Percentiles rank a stretch among this genome's conserved stretches.
Conservation (phyloP, 2,329 filamentous ascomycete genomes). For the Aureobasidium sp. region DNA sequence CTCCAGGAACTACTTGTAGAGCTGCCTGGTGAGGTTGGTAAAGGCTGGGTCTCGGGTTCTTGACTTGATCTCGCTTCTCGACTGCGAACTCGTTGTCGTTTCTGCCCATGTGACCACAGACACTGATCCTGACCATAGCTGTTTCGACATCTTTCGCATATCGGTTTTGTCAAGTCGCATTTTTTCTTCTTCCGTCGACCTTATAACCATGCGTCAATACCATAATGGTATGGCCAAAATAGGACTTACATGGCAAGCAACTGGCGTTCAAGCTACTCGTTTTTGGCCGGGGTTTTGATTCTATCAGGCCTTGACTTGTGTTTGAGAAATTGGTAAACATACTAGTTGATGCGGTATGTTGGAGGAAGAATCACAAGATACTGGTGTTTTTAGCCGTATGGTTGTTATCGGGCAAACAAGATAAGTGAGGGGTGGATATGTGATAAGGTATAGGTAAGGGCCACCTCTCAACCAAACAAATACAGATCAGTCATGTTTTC, state of each 20-base stretch:
- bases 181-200: conserved; percentile 19
- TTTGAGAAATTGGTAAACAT: conserved; percentile 17
- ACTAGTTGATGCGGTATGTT: not conserved
- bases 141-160: conserved; percentile 17
- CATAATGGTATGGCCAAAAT: not conserved
- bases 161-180: conserved; percentile 16
- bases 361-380: not conserved
- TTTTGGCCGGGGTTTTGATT: conserved; percentile 1
- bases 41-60: too few species aligned
- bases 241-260: conserved; percentile 16
- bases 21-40: not conserved
- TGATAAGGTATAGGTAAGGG: not conserved
- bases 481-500: not conserved
- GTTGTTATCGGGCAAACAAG: not conserved
- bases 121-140: not conserved
- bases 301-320: conserved; percentile 11
- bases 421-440: not conserved
- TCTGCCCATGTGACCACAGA: not conserved
- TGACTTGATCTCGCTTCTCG: not conserved
- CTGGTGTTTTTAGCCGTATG: not conserved
- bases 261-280: conserved; percentile 8
- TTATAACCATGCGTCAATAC: not conserved
- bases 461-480: not conserved
- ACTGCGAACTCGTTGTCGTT: not conserved
- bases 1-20: not conserved